These are phyloP conservation scores for Tetrapisispora iriomotensis DNA, from an alignment of 805 yeast species.

Conservation along the genomic window DNA sequence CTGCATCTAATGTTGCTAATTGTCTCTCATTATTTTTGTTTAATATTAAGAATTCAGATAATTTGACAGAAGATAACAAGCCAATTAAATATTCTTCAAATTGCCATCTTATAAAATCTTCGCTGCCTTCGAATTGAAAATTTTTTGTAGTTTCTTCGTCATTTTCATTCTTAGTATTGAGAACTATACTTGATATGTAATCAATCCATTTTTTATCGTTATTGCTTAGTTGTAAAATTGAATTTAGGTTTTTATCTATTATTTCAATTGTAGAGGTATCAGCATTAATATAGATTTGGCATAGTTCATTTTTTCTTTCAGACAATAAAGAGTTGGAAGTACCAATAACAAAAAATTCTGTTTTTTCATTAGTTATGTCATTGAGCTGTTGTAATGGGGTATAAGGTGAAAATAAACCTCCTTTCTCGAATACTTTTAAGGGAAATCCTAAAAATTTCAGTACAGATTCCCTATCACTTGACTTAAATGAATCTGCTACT, in stretches of 20 bases:
- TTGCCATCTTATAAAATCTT: slow-evolving; percentile 77
- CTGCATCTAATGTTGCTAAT: slow-evolving; percentile 22
- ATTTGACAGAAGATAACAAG: slow-evolving; percentile 61
- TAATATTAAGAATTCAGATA: slow-evolving; percentile 42
- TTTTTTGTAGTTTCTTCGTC: slow-evolving; percentile 34
- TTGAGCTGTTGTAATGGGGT: slow-evolving; percentile 87
- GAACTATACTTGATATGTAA: slow-evolving; percentile 42
- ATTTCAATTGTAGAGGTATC: slow-evolving; percentile 44
- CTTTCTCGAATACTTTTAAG: slow-evolving; percentile 70
- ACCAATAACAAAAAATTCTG: slow-evolving; percentile 67
- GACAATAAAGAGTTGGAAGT: slow-evolving; percentile 76
- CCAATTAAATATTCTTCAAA: slow-evolving; percentile 87
- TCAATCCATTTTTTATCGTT: slow-evolving; percentile 73
- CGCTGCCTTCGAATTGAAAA: slow-evolving; percentile 57
- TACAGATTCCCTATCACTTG: slow-evolving; percentile 71
- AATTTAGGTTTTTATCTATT: slow-evolving; percentile 32
- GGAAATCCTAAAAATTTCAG: slow-evolving; percentile 81
- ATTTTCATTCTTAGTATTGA: slow-evolving; percentile 33
- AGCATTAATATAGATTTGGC: slow-evolving; percentile 66
- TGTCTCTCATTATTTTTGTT: slow-evolving; percentile 32
- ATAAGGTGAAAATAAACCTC: slow-evolving; percentile 86
- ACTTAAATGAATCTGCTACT: slow-evolving; percentile 57
- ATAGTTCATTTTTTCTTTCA: slow-evolving; percentile 48
- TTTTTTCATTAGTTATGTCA: slow-evolving; percentile 47
- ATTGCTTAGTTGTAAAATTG: slow-evolving; percentile 38